Percentiles rank a stretch among this genome's conserved stretches.
Conservation (phyloP, 371 early-diverging fungal species). For the Actinomucor elegans region DNA sequence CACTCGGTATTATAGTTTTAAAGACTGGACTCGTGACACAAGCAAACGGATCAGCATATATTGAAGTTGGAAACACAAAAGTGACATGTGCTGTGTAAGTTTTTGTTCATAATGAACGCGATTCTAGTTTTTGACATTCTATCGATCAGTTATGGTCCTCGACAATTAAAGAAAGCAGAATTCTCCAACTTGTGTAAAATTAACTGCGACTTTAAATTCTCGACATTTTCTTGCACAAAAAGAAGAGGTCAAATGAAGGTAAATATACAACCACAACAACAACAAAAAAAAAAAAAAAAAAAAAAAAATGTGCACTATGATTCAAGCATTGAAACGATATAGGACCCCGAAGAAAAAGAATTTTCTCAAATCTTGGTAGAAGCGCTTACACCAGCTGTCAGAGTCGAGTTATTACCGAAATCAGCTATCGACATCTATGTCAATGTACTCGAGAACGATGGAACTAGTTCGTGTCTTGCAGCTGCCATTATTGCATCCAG, state of each 20-base stretch:
- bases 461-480: conserved; percentile 73
- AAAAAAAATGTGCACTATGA: no score
- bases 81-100: conserved; percentile 89
- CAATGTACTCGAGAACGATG: conserved; percentile 87
- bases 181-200: conserved; percentile 67
- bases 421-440: conserved; percentile 86
- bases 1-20: conserved; percentile 50
- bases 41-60: conserved; percentile 91
- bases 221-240: conserved; percentile 83
- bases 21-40: conserved; percentile 82
- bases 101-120: no score
- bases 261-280: no score
- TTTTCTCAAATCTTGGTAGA: conserved; percentile 73
- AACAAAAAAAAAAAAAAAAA: no score
- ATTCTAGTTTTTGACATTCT: not conserved
- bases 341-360: conserved; percentile 86
- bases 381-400: conserved; percentile 85
- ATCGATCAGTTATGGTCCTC: conserved; percentile 72
- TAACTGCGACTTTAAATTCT: conserved; percentile 88
- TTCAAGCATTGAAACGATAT: not conserved
- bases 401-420: conserved; percentile 85
- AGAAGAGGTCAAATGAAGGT: conserved; percentile 62
- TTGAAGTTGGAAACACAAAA: conserved; percentile 85
- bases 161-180: conserved; percentile 57
- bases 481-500: conserved; percentile 89